Evolutionary conservation across 805 yeast species (phyloP), one percentile per base, ranked within the genome.

Genomic region (Cyberlindnera xylosilytica): DNA sequence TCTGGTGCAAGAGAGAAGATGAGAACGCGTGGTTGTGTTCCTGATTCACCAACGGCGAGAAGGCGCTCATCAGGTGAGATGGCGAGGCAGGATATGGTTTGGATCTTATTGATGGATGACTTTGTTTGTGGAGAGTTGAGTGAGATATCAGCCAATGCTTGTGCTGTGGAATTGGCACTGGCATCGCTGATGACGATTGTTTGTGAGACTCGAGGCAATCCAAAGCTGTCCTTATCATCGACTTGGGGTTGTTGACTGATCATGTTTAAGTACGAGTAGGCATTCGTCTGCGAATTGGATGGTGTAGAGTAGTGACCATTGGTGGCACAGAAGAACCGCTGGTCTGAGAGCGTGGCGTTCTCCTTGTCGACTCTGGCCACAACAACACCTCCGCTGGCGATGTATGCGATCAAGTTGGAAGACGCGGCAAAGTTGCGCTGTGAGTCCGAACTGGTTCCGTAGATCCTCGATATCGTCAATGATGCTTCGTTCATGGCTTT

Each of bases 11-110:
- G 60, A 2, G 86, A 79, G 53, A 72, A 83, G 12, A 83, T 51
- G 17, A 81, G 60, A 2, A 84, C 69, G 16, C 89, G 65, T 1
- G 91, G 91, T 49, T 73, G 78, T 47, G 79, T 80, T 0, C 90
- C 90, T 0, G 72, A 59, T 54, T 84, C 91, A 2, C 91, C 91
- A 13, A 82, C 76, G 0, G 88, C 88, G 20, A 84, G 57, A 4
- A 77, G 50, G 34, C 61, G 67, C 29, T 66, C 69, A 54, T 77
- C 74, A 0, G 83, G 78, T 0, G 87, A 73, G 5, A 82, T 61
- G 3, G 80, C 75, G n/a, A 82, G 56, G 45, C 85, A 77, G 35
- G 71, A 71, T 28, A 80, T 73, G 1, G 76, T 67, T 43, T 82
- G 64, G 23, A 79, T 75, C 42, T 72, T 65, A 38, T 54, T 54